Conservation (phyloP, 1,284 basidiomycete genomes). For the Porodaedalea pini region DNA sequence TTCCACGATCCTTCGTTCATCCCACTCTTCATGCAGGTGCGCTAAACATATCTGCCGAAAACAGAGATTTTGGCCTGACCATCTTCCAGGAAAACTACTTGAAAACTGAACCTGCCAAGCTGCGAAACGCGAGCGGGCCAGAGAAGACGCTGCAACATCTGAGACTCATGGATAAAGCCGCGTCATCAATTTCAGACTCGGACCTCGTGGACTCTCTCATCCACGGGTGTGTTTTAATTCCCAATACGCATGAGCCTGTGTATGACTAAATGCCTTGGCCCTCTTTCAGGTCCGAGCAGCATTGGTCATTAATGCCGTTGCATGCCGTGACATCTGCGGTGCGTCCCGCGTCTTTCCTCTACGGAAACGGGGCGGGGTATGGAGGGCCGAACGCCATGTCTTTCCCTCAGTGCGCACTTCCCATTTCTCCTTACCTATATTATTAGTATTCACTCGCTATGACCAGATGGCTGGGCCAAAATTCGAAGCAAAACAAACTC, state of each 20-base stretch:
- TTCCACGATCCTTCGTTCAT: slow-evolving; percentile 95
- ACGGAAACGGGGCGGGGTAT: slow-evolving; percentile 68
- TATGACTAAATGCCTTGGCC: not conserved
- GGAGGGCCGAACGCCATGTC: slow-evolving; percentile 63
- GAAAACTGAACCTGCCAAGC: slow-evolving; percentile 70
- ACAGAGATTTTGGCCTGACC: slow-evolving; percentile 12
- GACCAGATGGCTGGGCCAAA: slow-evolving; percentile 91
- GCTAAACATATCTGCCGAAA: slow-evolving; percentile 9
- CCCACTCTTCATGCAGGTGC: slow-evolving; percentile 90
- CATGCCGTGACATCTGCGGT: slow-evolving; percentile 91
- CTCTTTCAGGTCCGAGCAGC: slow-evolving; percentile 75
- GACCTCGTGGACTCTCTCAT: slow-evolving; percentile 95
- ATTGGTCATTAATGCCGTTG: slow-evolving; percentile 93
- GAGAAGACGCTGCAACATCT: slow-evolving; percentile 70
- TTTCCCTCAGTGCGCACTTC: slow-evolving; percentile 73
- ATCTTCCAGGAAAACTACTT: slow-evolving; percentile 80
- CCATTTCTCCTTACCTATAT: slow-evolving; percentile 5
- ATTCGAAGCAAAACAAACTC: slow-evolving; percentile 88
- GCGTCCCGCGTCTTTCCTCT: slow-evolving; percentile 77
- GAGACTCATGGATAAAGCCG: slow-evolving; percentile 82
- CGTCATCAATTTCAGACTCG: slow-evolving; percentile 90
- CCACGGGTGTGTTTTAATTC: slow-evolving; percentile 65
- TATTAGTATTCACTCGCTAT: slow-evolving; percentile 1
- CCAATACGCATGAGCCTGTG: not conserved
- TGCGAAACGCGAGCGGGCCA: slow-evolving; percentile 57